A percentile compares a stretch with the other conserved stretches of the same genome.
These are phyloP conservation scores for Tetraselmis chui DNA, from an alignment of 139 green algal species.

Conservation along the genomic window DNA sequence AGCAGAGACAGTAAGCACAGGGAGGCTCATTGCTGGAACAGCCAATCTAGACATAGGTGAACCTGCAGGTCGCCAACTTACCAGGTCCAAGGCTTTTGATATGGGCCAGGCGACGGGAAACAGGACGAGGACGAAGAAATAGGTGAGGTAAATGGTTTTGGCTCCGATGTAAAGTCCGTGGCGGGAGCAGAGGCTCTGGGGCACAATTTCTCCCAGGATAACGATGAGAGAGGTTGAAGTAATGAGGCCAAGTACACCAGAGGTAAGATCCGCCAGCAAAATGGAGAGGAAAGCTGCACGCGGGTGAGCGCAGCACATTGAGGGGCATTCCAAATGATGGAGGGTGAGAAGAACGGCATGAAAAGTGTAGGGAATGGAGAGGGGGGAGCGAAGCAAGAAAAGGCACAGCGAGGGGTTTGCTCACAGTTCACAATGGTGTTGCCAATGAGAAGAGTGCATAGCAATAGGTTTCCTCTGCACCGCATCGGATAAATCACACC, in stretches of 20 bases:
- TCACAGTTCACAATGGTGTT: slow-evolving; percentile 49
- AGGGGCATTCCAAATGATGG: too few species aligned
- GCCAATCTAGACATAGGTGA: too few species aligned
- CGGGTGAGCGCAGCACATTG: too few species aligned
- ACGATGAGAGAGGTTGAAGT: slow-evolving; percentile 44
- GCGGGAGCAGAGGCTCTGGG: slow-evolving; percentile 48
- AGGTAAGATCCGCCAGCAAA: slow-evolving; percentile 33
- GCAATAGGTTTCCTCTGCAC: slow-evolving; percentile 50
- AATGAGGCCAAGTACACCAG: slow-evolving; percentile 29
- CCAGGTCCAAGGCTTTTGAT: slow-evolving; percentile 43
- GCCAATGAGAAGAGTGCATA: slow-evolving; percentile 63
- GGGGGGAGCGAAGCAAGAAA: not conserved
- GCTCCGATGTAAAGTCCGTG: slow-evolving; percentile 53
- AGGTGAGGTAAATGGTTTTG: slow-evolving; percentile 30
- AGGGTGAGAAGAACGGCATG: too few species aligned
- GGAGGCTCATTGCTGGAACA: not conserved
- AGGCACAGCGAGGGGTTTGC: not conserved
- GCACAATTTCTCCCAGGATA: slow-evolving; percentile 60
- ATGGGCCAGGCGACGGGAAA: slow-evolving; percentile 47
- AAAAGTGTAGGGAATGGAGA: too few species aligned
- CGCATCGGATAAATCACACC: slow-evolving; percentile 35
- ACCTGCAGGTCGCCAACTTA: not conserved
- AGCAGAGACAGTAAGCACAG: not conserved
- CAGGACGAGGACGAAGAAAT: slow-evolving; percentile 33
- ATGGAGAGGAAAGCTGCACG: slow-evolving; percentile 41